Evolutionary conservation across 2,329 filamentous ascomycete species (phyloP), one percentile per base, ranked within the genome.

Genomic region (Hypoxylon sp.): DNA sequence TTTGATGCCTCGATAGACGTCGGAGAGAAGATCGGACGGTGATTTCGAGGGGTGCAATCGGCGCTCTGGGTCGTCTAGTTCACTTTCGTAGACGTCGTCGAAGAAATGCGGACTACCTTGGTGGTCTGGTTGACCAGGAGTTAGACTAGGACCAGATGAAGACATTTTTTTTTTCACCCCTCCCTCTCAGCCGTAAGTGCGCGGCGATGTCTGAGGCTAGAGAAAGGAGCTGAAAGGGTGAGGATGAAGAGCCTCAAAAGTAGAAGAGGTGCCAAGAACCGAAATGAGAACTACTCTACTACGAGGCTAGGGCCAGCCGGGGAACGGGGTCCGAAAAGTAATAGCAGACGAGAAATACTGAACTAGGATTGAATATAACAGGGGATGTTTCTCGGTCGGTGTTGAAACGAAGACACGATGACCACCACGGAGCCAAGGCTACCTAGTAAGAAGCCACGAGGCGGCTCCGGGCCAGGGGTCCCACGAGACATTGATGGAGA

Each of bases 1-100:
- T 73, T 81, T 84, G 70, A 87, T 80, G 69, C 84, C 84, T 70
- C 85, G 84, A 74, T 86, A 86, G 71, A 86, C 84, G 72, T 84
- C 84, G 50, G 84, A 83, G 60, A 88, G 74, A 65, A 86, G 78
- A 60, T 87, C 85, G 68, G 85, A 81, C 22, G 83, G 74, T 0
- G 83, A 82, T 65, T 76, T 82, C 78, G 70, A 74, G 44, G 66
- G 75, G 68, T 72, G 73, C 75, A 70, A 69, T 74, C 73, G 72
- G 62, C 77, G 75, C 25, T 79, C 73, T 60, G 77, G 79, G 33
- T 82, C 79, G 71, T 86, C 84, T 44, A 66, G 4, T 42, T 73
- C 70, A 49, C 62, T 60, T 71, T 79, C 75, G 63, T 84, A 81
- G 65, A 82, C 81, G 66, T 86, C 84, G 73, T 83, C 82, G 71